A percentile compares a stretch with the other conserved stretches of the same genome.
Conservation (phyloP, 768 basidiomycete species). For the Tulasnella sp. region DNA sequence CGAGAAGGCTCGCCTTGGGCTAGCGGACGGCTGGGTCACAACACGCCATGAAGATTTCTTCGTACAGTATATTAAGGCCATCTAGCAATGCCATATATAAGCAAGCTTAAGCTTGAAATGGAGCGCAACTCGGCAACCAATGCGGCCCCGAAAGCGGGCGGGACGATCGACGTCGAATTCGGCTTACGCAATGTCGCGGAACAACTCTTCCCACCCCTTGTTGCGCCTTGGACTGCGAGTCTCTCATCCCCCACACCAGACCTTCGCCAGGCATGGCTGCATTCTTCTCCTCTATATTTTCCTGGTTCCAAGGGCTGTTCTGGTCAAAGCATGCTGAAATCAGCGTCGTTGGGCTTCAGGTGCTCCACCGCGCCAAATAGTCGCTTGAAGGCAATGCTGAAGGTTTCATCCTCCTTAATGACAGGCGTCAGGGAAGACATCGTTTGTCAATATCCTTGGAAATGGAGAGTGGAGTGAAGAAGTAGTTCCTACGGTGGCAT, state of each 20-base stretch:
- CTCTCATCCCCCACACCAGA: not conserved
- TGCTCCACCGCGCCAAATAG: slow-evolving; percentile 29
- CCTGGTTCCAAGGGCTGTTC: slow-evolving; percentile 63
- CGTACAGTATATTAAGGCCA: too few species aligned
- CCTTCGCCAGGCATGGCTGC: slow-evolving; percentile 31
- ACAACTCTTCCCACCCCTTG: not conserved
- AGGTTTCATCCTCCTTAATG: not conserved
- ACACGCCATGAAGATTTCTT: too few species aligned
- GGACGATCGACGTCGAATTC: not conserved
- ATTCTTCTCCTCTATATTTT: slow-evolving; percentile 46
- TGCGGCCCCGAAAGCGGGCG: too few species aligned
- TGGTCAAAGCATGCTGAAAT: slow-evolving; percentile 84
- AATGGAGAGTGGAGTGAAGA: slow-evolving; percentile 86
- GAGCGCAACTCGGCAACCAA: too few species aligned
- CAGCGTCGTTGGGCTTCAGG: slow-evolving; percentile 87
- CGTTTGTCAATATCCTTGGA: slow-evolving; percentile 84
- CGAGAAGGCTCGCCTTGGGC: too few species aligned
- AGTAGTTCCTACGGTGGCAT: slow-evolving; percentile 92
- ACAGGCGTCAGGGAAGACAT: slow-evolving; percentile 91
- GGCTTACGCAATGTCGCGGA: not conserved
- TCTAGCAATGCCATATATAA: too few species aligned
- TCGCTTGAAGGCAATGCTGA: not conserved
- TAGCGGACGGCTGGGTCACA: too few species aligned
- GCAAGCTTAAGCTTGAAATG: too few species aligned
- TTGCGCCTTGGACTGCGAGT: not conserved